Evolutionary conservation across 805 yeast species (phyloP).

Genomic region (Saccharomycopsis babjevae): DNA sequence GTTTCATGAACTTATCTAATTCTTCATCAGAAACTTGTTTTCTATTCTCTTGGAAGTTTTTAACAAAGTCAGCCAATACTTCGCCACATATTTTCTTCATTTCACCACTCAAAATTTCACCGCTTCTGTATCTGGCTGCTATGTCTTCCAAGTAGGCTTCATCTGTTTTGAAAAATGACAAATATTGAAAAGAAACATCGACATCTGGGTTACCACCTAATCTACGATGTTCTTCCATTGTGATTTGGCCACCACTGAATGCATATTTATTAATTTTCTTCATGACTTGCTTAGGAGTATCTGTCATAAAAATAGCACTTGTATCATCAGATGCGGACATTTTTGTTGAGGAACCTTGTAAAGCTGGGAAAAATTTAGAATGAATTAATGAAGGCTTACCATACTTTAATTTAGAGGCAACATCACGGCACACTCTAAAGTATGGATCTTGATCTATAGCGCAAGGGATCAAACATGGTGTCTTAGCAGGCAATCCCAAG

Average conservation of each 20-base stretch:
- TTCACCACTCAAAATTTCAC: constrained; percentile 85
- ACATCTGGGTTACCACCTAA: constrained; percentile 91
- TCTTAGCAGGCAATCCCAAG: constrained; percentile 74
- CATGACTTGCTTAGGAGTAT: constrained; percentile 82
- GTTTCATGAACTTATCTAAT: constrained; percentile 66
- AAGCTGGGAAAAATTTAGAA: constrained; percentile 94
- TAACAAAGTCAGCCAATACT: constrained; percentile 68
- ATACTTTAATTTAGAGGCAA: constrained; percentile 84
- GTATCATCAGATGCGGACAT: constrained; percentile 93
- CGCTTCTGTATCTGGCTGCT: constrained; percentile 58
- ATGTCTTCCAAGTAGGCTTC: constrained; percentile 63
- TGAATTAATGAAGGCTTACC: constrained; percentile 88
- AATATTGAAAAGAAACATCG: constrained; percentile 90
- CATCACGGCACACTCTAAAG: constrained; percentile 95
- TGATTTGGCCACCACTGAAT: constrained; percentile 85
- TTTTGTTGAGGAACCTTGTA: constrained; percentile 92
- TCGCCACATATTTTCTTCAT: constrained; percentile 82
- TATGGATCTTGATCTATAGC: constrained; percentile 99
- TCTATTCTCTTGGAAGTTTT: constrained; percentile 73
- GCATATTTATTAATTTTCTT: constrained; percentile 95
- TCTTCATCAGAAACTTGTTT: constrained; percentile 49
- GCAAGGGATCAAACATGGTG: constrained; percentile 96
- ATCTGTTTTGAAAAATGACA: constrained; percentile 82
- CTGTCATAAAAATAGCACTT: constrained; percentile 90
- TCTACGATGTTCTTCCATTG: constrained; percentile 83